Base-by-base conservation (phyloP, 2,329 filamentous ascomycete species). In the Penicillium sp. region DNA sequence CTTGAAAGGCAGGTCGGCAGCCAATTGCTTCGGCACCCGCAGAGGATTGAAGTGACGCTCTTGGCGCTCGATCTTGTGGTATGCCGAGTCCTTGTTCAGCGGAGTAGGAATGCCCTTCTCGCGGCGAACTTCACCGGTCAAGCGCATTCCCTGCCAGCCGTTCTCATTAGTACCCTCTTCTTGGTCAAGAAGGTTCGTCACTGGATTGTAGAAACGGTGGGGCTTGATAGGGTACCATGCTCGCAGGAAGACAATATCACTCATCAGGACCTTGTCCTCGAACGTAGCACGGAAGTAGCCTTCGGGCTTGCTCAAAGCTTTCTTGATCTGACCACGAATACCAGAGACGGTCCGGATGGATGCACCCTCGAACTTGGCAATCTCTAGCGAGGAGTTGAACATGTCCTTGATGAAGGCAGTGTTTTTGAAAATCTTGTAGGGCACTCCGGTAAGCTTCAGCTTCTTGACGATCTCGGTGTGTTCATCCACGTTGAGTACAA, bases 381-480 rank as follows among this genome's bases (percentile, higher is more conserved):
- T 94, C 70, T 99, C 94, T 38, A 99, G 85, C 0, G 90, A 81
- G 0, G 88, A 87, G 68, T 84, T 91, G 80, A 99, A 99, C 94
- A 99, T 99, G 75, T 95, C 90, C 73, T 94, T 95, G 76, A 99
- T 91, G 70, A 99, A 99, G 35, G 94, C 92, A 0, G 94, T 99
- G 77, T 99, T 99, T 75, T 96, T 96, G 84, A 95, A 97, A 73
- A 97, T 95, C 77, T 97, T 97, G 81, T 94, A 95, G 1, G 94
- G 92, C 43, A 84, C 81, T 54, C 94, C 94, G 0, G 91, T 96
- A 44, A 99, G 83, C 74, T 99, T 99, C 68, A 99, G 86, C 80
- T 99, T 99, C 82, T 99, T 99, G 72, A 99, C 94, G 60, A 99
- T 97, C 70, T 99, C 94, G 3, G 90, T 92, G 36, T 88, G 90